Evolutionary conservation across 148 eudicot genomes (phyloP).

Genomic region (Fallopia convolvulus): DNA sequence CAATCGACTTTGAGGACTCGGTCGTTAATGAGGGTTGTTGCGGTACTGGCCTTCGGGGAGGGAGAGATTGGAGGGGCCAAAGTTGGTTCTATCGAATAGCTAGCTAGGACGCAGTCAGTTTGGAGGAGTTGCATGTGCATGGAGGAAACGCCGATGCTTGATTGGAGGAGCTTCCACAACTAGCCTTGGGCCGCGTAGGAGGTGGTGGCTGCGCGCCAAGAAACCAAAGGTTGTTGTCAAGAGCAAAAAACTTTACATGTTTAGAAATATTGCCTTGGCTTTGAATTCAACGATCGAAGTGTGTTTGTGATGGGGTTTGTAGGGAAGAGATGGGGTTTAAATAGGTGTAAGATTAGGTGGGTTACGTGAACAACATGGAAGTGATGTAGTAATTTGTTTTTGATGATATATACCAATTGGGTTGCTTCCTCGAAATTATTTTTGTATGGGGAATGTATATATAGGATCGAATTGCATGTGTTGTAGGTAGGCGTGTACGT

Average conservation of each 20-base stretch:
- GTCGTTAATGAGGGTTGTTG: slow-evolving; percentile 21
- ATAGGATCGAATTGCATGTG: too few relatives aligned
- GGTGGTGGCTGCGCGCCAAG: neutral
- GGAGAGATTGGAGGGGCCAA: slow-evolving; percentile 40
- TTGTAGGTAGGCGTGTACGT: too few relatives aligned
- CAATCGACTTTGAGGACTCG: slow-evolving; percentile 29
- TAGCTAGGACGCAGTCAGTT: slow-evolving; percentile 36
- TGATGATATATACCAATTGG: too few relatives aligned
- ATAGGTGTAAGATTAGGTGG: neutral
- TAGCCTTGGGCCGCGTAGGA: slow-evolving; percentile 13
- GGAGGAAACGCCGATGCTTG: slow-evolving; percentile 32
- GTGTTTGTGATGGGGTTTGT: neutral
- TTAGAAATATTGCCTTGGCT: neutral
- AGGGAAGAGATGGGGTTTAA: neutral
- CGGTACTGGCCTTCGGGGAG: slow-evolving; percentile 22
- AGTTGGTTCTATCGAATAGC: slow-evolving; percentile 41
- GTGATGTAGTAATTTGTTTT: too few relatives aligned
- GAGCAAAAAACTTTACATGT: neutral
- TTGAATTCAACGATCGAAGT: neutral
- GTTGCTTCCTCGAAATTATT: too few relatives aligned
- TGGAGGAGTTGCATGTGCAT: slow-evolving; percentile 51
- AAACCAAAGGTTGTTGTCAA: neutral
- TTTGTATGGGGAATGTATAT: too few relatives aligned
- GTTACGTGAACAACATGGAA: too few relatives aligned
- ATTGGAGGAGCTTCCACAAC: slow-evolving; percentile 31